Base-by-base conservation (phyloP, 1,139 yeast genomes). In the Yamadazyma trypodendri region DNA sequence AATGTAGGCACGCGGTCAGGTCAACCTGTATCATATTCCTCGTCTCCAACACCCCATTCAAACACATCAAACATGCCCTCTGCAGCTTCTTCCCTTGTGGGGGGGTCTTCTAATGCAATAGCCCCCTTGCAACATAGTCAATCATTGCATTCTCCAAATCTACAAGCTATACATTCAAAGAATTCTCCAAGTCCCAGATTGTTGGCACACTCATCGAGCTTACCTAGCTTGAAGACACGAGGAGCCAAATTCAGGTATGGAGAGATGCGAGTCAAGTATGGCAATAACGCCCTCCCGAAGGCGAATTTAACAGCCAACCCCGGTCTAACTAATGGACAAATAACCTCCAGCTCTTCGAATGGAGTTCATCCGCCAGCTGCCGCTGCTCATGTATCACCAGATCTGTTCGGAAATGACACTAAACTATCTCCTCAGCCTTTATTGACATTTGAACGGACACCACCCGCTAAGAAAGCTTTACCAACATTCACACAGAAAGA, bases 161-260 rank as follows among this genome's bases (percentile, higher is more conserved):
- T 22, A 3, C 32, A 27, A 15, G 22, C 31, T 16, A 21, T 28
- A 2, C 31, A 34, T 24, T 24, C 13, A 9, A 36, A 28, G 31
- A 28, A 11, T 15, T 16, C 17, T 17, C 16, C 28, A 4, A 35
- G 28, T 9, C 40, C 32, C 14, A 34, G 38, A 12, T 27, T 50
- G 9, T 54, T 68, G 35, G 72, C 71, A 2, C 74, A 68, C 52
- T 67, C 72, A 5, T 59, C 69, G 9, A 65, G 72, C 42, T 55
- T 68, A 35, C 73, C 74, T 5, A 46, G 43, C 32, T 37, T 49
- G 22, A 48, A 45, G 30, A 28, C 45, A 2, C n/a, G 31, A 14
- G 29, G 29, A 15, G 15, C 17, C 12, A 32, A 25, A 12, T 25
- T 32, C 24, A 32, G 50, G 22, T 37, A 34, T 37, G 47, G 46